Base-by-base conservation (phyloP, 2,329 filamentous ascomycete species). In the Diaporthe aspalathi region DNA sequence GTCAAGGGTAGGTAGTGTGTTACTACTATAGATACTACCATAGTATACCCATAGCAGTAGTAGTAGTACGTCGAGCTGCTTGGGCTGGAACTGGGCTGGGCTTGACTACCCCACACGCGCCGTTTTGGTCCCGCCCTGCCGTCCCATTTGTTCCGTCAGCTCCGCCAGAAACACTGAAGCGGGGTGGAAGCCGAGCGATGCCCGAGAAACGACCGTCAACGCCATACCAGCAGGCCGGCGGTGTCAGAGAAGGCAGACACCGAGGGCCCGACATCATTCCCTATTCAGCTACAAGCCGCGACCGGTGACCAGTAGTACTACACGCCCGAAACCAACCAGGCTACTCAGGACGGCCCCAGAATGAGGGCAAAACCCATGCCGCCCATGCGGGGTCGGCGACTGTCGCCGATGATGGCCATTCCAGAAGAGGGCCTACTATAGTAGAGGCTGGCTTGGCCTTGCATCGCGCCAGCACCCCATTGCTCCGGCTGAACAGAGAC, bases 101-200 rank as follows among this genome's bases (percentile, higher is more conserved):
- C 24, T 9, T 49, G 17, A 32, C 56, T 43, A 71, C 66, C 70
- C 70, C 70, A 72, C 70, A 72, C 22, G 9, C n/a, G 9, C n/a
- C 22, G 11, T 14, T 27, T 29, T 63, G 47, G 56, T 27, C 63
- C 38, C 29, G 47, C 60, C 60, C 45, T 49, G 49, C 24, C 29
- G 47, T 70, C 60, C 60, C 60, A 65, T 45, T 65, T 65, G 45
- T 50, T 45, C 60, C 27, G 50, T n/a, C 50, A 45, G 45, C 45
- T 65, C 60, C 60, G 60, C n/a, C 43, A 49, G 8, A 5, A 50
- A 17, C 22, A n/a, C 6, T 63, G 27, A 57, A 45, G 45, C 57
- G 24, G 49, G 66, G 35, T 38, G 68, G 62, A 76, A 75, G 47
- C 76, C 76, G 76, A 77, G 72, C 68, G 73, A 77, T 71, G 71